Conservation (phyloP, 1,284 basidiomycete genomes). For the Inonotus obliquus region DNA sequence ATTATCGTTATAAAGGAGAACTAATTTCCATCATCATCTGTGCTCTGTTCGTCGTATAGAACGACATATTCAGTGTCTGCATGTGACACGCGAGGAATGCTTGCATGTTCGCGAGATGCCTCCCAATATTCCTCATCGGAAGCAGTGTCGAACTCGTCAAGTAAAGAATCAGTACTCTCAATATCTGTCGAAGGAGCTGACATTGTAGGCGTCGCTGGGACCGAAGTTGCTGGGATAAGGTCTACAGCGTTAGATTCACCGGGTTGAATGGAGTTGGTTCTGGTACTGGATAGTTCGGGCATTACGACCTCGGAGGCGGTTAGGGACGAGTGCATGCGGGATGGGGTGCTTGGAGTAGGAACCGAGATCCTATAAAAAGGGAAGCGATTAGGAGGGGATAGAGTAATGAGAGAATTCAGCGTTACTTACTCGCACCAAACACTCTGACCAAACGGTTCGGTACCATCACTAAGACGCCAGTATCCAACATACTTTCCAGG, state of each 20-base stretch:
- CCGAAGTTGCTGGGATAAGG: constrained; percentile 21
- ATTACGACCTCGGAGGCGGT: constrained; percentile 67
- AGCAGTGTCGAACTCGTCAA: constrained; percentile 42
- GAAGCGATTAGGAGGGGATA: constrained; percentile 11
- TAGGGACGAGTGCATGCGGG: constrained; percentile 36
- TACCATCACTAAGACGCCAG: constrained; percentile 63
- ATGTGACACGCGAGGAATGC: constrained; percentile 27
- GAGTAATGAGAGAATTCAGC: constrained; percentile 14
- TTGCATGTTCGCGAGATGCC: constrained; percentile 47
- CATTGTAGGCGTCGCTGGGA: constrained; percentile 25
- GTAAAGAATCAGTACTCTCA: constrained; percentile 13
- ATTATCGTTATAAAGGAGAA: not conserved
- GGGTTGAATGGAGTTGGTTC: constrained; percentile 19
- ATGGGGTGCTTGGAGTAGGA: constrained; percentile 36
- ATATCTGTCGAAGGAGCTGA: constrained; percentile 38
- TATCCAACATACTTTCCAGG: constrained; percentile 71
- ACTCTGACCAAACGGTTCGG: constrained; percentile 62
- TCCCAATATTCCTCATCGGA: constrained; percentile 54
- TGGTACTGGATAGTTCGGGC: constrained; percentile 40
- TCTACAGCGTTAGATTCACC: constrained; percentile 7
- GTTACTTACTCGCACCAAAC: constrained; percentile 68
- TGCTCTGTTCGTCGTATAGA: constrained; percentile 50
- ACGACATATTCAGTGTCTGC: constrained; percentile 57
- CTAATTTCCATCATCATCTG: constrained; percentile 7
- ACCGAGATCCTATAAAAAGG: constrained; percentile 54